Base-by-base conservation (phyloP, 805 yeast species). In the Brettanomyces nanus region DNA sequence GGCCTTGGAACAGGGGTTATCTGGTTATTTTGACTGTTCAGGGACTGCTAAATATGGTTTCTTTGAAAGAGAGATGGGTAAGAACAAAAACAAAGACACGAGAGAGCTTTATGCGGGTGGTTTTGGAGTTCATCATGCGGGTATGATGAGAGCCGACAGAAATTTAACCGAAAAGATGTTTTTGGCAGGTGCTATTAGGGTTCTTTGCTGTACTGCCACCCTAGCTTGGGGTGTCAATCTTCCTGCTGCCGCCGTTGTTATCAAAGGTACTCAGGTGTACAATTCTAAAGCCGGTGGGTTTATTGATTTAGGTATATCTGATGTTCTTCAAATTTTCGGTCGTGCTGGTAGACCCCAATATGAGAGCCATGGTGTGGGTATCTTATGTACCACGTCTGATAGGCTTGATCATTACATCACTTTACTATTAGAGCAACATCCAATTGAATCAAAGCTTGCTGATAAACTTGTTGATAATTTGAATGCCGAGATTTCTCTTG, bases 301-400 rank as follows among this genome's bases (percentile, higher is more conserved):
- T 53, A 75, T 81, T 2, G 98, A 92, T 54, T 65, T 94, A 28
- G 97, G 97, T 2, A 90, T 92, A 14, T 83, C 96, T 0, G 99
- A 92, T 63, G 95, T 92, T 28, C 83, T 94, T 44, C 99, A 92
- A 65, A 92, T 92, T 47, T 92, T 92, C 63, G 99, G 99, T 49
- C 83, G 99, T 66, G 98, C 98, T 20, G 99, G 99, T 63, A 77
- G 99, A 62, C 99, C 99, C 1, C 98, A 94, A 50, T 92, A 77
- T 59, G 95, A 90, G 48, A 75, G 75, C 40, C 80, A 73, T 53
- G 99, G 98, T 69, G 85, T 90, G 3, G 97, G 97, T 66, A 77
- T 87, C 19, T 63, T 92, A 34, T 79, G 92, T 56, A 92, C 98
- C 0, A 69, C 95, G 0, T 68, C 71, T 41, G 97, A 90, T 51